Conservation (phyloP, 225 moss, liverwort and hornwort genomes). For the Polytrichum formosum region DNA sequence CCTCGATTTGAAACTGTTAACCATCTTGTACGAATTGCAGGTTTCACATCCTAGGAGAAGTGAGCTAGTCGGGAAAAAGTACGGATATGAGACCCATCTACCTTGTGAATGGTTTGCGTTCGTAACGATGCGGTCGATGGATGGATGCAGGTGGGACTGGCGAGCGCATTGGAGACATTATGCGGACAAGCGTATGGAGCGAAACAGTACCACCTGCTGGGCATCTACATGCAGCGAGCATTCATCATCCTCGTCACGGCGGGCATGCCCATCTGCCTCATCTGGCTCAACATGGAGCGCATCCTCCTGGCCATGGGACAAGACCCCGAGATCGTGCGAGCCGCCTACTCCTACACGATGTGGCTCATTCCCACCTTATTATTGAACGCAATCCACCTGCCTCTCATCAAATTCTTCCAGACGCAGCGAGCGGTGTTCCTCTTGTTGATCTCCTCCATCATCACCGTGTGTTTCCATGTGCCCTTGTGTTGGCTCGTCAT, state of each 20-base stretch:
- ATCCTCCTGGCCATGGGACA: slow-evolving; percentile 28
- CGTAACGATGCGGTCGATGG: not conserved
- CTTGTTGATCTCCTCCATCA: slow-evolving; percentile 14
- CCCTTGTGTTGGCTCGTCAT: slow-evolving; percentile 41
- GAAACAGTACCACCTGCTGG: slow-evolving; percentile 40
- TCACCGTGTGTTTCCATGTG: slow-evolving; percentile 16
- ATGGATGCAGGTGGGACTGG: slow-evolving; percentile 31
- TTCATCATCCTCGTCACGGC: slow-evolving; percentile 14
- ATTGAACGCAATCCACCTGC: not conserved
- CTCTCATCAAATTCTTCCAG: slow-evolving; percentile 46
- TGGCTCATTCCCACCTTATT: slow-evolving; percentile 15
- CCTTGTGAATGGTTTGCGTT: not conserved
- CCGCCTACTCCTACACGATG: slow-evolving; percentile 20
- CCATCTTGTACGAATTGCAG: too few relatives aligned
- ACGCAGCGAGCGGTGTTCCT: slow-evolving; percentile 34
- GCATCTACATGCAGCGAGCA: slow-evolving; percentile 41
- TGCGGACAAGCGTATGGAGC: slow-evolving; percentile 60
- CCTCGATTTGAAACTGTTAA: too few relatives aligned
- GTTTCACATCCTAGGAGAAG: too few relatives aligned
- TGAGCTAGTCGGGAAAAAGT: too few relatives aligned
- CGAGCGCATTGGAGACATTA: slow-evolving; percentile 44
- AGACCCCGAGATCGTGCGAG: slow-evolving; percentile 14
- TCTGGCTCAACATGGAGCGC: slow-evolving; percentile 34
- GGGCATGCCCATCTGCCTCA: slow-evolving; percentile 15
- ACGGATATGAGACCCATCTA: too few relatives aligned